Evolutionary conservation across 148 eudicot species (phyloP).

Genomic region (Rhododendron vialii): DNA sequence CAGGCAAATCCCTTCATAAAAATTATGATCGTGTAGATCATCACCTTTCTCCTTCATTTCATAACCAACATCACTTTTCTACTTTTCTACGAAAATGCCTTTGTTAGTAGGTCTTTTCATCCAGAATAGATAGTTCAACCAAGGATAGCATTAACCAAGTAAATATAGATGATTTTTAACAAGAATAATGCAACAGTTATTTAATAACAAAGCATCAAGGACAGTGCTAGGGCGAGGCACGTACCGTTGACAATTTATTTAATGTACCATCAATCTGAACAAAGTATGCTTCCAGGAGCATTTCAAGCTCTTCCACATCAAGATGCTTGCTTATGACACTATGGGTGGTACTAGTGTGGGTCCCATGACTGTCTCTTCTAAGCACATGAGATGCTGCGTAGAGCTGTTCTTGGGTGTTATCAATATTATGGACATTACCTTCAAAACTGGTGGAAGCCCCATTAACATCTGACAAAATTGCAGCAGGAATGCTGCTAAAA

Average conservation of each 20-base stretch:
- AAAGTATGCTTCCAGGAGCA: constrained; percentile 98
- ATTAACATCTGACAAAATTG: constrained; percentile 44
- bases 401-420: constrained; percentile 36
- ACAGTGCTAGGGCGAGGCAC: constrained; percentile 7
- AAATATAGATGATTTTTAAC: neutral
- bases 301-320: constrained; percentile 98
- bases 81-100: neutral
- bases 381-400: constrained; percentile 37
- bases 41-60: neutral
- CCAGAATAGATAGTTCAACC: neutral
- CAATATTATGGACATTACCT: constrained; percentile 29
- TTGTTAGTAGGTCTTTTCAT: neutral
- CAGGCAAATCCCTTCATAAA: neutral
- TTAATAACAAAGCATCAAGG: neutral
- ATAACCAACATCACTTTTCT: neutral
- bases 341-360: constrained; percentile 72
- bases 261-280: constrained; percentile 98
- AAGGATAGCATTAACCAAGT: neutral
- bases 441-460: constrained; percentile 43
- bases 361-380: constrained; percentile 63
- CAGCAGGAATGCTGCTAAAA: constrained; percentile 45
- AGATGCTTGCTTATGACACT: constrained; percentile 76
- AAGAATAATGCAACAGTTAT: neutral
- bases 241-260: constrained; percentile 86
- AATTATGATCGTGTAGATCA: neutral